Evolutionary conservation across 176 grass and related monocot genomes (phyloP).

Genomic region (Hordeum marinum): DNA sequence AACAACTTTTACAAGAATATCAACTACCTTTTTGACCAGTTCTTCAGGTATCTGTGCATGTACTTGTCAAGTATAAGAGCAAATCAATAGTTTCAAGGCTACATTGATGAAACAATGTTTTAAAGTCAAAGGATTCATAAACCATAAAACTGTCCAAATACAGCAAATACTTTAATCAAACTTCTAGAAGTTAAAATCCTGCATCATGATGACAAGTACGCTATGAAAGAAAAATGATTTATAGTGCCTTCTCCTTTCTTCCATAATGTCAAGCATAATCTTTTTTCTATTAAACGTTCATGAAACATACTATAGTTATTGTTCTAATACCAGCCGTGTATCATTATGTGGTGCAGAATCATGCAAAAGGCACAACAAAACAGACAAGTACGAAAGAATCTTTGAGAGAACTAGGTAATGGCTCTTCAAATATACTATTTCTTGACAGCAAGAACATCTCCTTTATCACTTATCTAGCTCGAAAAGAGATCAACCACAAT

Average conservation of each 20-base stretch:
- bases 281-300: neutral
- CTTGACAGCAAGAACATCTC: neutral
- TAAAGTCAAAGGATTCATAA: neutral
- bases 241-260: neutral
- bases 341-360: neutral
- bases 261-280: neutral
- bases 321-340: neutral
- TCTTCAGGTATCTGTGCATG: conserved; percentile 67
- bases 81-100: conserved; percentile 15
- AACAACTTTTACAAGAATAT: conserved; percentile 69
- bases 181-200: neutral
- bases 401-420: neutral
- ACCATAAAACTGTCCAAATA: neutral
- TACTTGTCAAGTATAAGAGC: neutral
- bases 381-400: neutral
- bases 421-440: neutral
- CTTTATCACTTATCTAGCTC: conserved; percentile 10
- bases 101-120: neutral
- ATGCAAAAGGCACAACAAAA: neutral
- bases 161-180: neutral
- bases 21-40: conserved; percentile 42
- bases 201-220: neutral
- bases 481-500: neutral
- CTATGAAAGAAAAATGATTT: neutral
- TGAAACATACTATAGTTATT: neutral